Base-by-base conservation (phyloP, 805 yeast genomes). In the Candida coleopterorum region DNA sequence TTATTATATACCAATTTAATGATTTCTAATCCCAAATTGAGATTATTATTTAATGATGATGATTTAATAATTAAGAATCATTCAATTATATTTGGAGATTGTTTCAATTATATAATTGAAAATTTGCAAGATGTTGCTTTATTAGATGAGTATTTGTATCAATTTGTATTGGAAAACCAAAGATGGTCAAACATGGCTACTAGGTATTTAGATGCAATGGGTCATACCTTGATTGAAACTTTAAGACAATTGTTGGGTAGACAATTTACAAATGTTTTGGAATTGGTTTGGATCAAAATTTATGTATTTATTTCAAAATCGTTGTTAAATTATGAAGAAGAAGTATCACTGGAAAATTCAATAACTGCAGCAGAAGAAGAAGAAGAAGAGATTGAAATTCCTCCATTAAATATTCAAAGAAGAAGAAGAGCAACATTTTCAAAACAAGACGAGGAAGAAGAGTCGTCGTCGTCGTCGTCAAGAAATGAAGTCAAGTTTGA, bases 131-230 rank as follows among this genome's bases (percentile, higher is more conserved):
- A 62, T 34, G 14, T 35, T 4, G 32, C 28, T 6, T 29, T 47
- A 18, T 52, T 67, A 21, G 53, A 59, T 22, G 62, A 62, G 41
- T 65, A 64, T 39, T 50, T 64, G 48, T 37, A 33, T 23, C 58
- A 51, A 33, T 67, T 63, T 46, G 50, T 55, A 22, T 41, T 45
- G 15, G 68, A 62, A 34, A 59, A 64, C 43, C 49, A 47, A 6
- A 39, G 44, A 7, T 46, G 63, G 34, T 48, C 57, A 18, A 32
- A 41, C 7, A 43, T 40, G 14, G 58, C 61, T 3, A 43, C 48
- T 6, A 39, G 44, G 15, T 65, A 66, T 45, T 55, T 66, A 44
- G 73, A 65, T 43, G 64, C 66, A 21, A 57, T 67, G 67, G 71
- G 72, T n/a, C 39, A 51, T 22, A 58, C 64, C 8, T 47, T 67